Evolutionary conservation across 352 stramenopile genomes (phyloP), one percentile per base, ranked within the genome.

Genomic region (Blastocystis sp.): DNA sequence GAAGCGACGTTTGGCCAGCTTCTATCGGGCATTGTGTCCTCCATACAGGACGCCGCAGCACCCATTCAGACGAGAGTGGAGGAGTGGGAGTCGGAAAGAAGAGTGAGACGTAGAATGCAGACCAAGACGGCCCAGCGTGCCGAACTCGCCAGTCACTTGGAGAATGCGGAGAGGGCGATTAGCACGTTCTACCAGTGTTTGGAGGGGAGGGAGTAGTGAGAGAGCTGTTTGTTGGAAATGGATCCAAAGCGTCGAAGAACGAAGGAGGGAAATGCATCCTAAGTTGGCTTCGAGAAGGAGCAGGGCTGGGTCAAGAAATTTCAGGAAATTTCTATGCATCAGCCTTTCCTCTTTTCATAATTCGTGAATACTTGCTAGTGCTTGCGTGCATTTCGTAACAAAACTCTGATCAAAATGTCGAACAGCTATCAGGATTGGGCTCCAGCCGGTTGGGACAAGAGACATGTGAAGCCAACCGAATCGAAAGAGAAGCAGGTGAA

Each of bases 401-500:
- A 34, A 34, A 34, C 28, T 34, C 28, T 34, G 28, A 34, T 34
- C 28, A 66, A 67, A 34, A 84, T 84, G 74, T 66, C 74, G 28
- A 38, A 45, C 17, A 52, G 34, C 2, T 67, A 67, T 70, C 93
- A 95, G 90, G 93, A 95, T 79, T 95, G 93, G 93, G 88, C 89
- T 4, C 67, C 89, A 28, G 91, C 92, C 62, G 92, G 93, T 67
- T 95, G 93, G 93, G 90, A 92, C 65, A 94, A 92, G 45, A 90
- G 92, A 93, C 74, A 91, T 90, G 61, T 89, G 79, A 59, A 90
- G 69, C 91, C 23, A 86, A 89, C 62, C 41, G 88, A 89, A 53
- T 90, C 88, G 61, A 94, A 94, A 90, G 89, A 93, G 84, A 90
- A 91, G 76, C 90, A 92, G 70, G 90, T 95, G 23, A 94, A 95